Base-by-base conservation (phyloP, 2,329 filamentous ascomycete species). In the Xylaria digitata region DNA sequence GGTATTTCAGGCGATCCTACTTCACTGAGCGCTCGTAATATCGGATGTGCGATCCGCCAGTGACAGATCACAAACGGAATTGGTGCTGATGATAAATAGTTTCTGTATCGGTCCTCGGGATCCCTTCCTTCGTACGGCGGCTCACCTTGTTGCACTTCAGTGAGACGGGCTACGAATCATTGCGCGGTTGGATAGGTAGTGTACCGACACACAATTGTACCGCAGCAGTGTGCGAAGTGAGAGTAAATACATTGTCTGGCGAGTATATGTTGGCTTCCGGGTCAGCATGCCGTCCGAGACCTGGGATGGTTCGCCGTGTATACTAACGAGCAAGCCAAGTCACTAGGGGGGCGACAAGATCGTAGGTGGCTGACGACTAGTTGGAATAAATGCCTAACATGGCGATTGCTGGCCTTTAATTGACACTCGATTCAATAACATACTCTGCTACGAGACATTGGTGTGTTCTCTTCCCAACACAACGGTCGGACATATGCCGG, bases 141-240 rank as follows among this genome's bases (percentile, higher is more conserved):
- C 37, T 61, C 61, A 53, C 59, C 56, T 66, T 17, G 53, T 66
- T 60, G 56, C 32, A 37, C 53, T 23, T 15, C n/a, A 49, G 21
- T 63, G 46, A 67, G 46, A 56, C 61, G 26, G 1, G 23, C 26
- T 57, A 9, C 57, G 42, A 66, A 59, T 32, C 45, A 67, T 42
- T 40, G 26, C 7, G 30, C 30, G 57, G 65, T 26, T 61, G 42
- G 55, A 34, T 23, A 55, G 8, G 15, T 19, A 34, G 49, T 26
- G 50, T 19, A 37, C 60, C 55, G 55, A 30, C 55, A 49, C 40
- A 59, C 13, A 45, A 63, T 68, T 42, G 45, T 63, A 68, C 55
- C 17, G 43, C 63, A 65, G 30, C 26, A 32, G 13, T 26, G 26
- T 19, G 9, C 45, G 11, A 23, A n/a, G 23, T 37, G 19, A 49